phyloP scores from a whole-genome alignment of 208 protist genomes.

The Crithidia bombi region DNA sequence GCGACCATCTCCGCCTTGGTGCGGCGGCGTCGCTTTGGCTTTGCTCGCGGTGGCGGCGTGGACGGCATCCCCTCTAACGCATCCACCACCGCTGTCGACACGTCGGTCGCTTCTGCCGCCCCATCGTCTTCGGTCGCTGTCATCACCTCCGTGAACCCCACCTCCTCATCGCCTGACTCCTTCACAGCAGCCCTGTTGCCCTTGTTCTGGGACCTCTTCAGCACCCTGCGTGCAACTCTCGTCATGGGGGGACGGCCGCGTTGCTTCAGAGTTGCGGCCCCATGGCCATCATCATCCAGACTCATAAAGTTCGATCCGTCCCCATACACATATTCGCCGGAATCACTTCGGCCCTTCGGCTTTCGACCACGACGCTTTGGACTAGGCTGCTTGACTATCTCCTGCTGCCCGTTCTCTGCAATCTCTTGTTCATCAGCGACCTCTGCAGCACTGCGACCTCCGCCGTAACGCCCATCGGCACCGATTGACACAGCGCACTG shows the following conservation, averaged over 20 bases:
- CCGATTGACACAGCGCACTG: constrained; percentile 14
- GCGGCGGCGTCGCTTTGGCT: neutral
- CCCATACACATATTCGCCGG: neutral
- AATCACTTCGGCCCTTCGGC: neutral
- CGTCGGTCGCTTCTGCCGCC: neutral
- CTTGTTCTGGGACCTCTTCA: constrained; percentile 4
- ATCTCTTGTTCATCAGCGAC: neutral
- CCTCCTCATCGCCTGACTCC: neutral
- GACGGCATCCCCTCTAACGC: neutral
- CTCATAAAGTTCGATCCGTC: too few species aligned
- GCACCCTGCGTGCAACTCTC: neutral
- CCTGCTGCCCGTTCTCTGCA: neutral
- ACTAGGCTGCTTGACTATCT: neutral
- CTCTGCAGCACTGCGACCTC: too few species aligned
- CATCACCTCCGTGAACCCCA: neutral
- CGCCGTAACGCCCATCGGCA: too few species aligned
- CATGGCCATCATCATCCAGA: neutral
- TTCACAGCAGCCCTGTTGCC: neutral
- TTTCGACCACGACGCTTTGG: constrained; percentile 2
- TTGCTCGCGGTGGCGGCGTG: neutral
- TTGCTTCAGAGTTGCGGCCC: neutral
- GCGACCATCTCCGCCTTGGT: constrained; percentile 13
- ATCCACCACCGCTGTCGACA: neutral
- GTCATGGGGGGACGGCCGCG: neutral
- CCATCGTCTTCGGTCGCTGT: neutral